phyloP scores from a whole-genome alignment of 2,329 filamentous ascomycete species.

The Ascochyta viciae-villosae region DNA sequence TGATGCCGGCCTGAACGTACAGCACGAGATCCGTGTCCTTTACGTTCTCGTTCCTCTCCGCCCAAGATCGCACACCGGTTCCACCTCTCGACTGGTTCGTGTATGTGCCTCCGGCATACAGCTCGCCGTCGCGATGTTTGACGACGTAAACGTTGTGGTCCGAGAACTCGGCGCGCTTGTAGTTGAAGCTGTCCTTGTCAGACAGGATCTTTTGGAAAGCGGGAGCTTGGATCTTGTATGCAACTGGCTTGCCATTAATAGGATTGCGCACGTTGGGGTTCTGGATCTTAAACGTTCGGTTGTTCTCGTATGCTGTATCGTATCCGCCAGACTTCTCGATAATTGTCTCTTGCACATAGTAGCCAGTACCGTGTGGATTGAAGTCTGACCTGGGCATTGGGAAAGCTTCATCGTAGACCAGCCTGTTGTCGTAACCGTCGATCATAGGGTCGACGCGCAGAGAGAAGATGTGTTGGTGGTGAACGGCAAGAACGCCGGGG shows the following conservation, averaged over 20 bases:
- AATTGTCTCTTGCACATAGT: slow-evolving; percentile 56
- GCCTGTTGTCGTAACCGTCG: slow-evolving; percentile 55
- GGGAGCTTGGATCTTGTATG: slow-evolving; percentile 59
- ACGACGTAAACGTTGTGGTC: slow-evolving; percentile 66
- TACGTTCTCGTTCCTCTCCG: slow-evolving; percentile 60
- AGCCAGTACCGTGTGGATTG: slow-evolving; percentile 64
- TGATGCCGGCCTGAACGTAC: slow-evolving; percentile 65
- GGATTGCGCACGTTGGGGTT: slow-evolving; percentile 55
- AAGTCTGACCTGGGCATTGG: slow-evolving; percentile 64
- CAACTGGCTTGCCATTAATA: slow-evolving; percentile 57
- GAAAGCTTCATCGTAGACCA: slow-evolving; percentile 62
- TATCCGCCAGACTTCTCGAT: slow-evolving; percentile 59
- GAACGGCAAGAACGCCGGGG: slow-evolving; percentile 70
- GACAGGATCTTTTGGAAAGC: slow-evolving; percentile 60
- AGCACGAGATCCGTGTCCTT: slow-evolving; percentile 64
- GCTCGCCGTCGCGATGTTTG: slow-evolving; percentile 63
- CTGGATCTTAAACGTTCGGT: slow-evolving; percentile 59
- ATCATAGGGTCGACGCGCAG: slow-evolving; percentile 58
- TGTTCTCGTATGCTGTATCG: slow-evolving; percentile 55
- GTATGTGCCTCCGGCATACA: slow-evolving; percentile 67
- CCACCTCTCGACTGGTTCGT: slow-evolving; percentile 66
- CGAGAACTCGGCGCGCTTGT: slow-evolving; percentile 66
- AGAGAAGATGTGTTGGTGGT: slow-evolving; percentile 79
- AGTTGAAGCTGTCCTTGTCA: slow-evolving; percentile 61
- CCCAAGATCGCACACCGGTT: slow-evolving; percentile 57